Evolutionary conservation across 140 eudicot species (phyloP).

Genomic region (Oenanthe javanica): DNA sequence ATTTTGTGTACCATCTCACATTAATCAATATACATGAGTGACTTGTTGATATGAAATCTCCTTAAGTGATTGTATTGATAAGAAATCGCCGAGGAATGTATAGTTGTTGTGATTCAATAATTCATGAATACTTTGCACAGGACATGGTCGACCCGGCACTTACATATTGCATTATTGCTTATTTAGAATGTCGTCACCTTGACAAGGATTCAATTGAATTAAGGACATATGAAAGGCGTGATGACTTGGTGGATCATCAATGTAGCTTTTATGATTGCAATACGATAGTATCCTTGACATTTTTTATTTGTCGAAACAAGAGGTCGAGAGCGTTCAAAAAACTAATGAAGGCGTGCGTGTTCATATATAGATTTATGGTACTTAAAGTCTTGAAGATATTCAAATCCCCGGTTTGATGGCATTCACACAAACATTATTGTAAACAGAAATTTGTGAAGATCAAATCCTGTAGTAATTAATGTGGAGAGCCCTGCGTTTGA

Average conservation of each 20-base stretch:
- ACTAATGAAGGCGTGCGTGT: background rate
- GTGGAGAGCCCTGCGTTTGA: conserved; percentile 5
- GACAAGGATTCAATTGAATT: background rate
- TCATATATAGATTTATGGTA: too few relatives aligned
- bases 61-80: background rate
- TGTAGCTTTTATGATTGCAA: background rate
- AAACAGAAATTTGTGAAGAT: background rate
- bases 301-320: too few relatives aligned
- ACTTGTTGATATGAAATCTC: background rate
- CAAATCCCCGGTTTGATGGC: conserved; percentile 11
- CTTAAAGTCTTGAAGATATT: background rate
- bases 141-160: conserved; percentile 1
- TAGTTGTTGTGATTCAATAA: background rate
- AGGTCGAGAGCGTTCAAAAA: too few relatives aligned
- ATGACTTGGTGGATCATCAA: background rate
- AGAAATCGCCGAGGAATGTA: background rate
- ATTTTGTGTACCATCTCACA: background rate
- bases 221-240: background rate
- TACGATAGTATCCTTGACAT: background rate
- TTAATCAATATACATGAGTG: background rate
- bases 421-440: background rate
- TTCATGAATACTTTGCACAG: background rate
- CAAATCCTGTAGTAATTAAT: background rate
- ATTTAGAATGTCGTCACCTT: background rate
- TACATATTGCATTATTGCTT: background rate